These are phyloP conservation scores for Eimeria nieschulzi DNA, from an alignment of 169 alveolate species.

Conservation along the genomic window DNA sequence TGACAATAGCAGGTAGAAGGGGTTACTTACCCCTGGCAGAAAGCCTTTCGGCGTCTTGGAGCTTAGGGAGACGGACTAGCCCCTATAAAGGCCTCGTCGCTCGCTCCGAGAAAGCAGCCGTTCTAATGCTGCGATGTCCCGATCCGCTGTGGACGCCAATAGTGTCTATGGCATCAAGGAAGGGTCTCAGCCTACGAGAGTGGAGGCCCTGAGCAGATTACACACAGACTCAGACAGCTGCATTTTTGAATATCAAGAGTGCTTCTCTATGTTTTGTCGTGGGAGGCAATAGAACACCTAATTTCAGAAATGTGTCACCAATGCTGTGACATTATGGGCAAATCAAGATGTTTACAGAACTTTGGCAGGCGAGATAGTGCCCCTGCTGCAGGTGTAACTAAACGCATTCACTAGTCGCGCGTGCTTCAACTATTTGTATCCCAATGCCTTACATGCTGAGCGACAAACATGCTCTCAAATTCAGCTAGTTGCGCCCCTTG, in stretches of 20 bases:
- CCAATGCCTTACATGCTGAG: slow-evolving; percentile 32
- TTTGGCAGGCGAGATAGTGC: too few species aligned
- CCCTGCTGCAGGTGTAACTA: too few species aligned
- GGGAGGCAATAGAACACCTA: too few species aligned
- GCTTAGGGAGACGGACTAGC: background rate
- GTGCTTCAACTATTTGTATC: background rate
- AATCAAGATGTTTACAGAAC: too few species aligned
- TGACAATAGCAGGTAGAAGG: background rate
- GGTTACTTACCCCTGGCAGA: background rate
- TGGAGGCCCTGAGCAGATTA: slow-evolving; percentile 36
- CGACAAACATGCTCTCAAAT: slow-evolving; percentile 39
- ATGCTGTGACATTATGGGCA: too few species aligned
- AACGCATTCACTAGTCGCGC: too few species aligned
- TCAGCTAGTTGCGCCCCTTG: slow-evolving; percentile 32
- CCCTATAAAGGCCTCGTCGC: background rate
- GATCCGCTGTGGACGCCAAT: slow-evolving; percentile 26
- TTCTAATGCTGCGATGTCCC: slow-evolving; percentile 25
- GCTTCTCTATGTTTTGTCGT: too few species aligned
- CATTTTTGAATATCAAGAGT: background rate
- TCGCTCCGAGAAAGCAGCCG: slow-evolving; percentile 35
- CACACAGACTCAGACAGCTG: background rate
- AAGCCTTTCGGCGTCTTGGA: slow-evolving; percentile 2
- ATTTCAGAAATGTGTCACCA: too few species aligned
- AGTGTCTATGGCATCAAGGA: slow-evolving; percentile 53
- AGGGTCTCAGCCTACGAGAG: slow-evolving; percentile 11